Percentiles rank a stretch among this genome's conserved stretches.
phyloP scores from a whole-genome alignment of 768 basidiomycete species.

The Leccinum rimulosum region DNA sequence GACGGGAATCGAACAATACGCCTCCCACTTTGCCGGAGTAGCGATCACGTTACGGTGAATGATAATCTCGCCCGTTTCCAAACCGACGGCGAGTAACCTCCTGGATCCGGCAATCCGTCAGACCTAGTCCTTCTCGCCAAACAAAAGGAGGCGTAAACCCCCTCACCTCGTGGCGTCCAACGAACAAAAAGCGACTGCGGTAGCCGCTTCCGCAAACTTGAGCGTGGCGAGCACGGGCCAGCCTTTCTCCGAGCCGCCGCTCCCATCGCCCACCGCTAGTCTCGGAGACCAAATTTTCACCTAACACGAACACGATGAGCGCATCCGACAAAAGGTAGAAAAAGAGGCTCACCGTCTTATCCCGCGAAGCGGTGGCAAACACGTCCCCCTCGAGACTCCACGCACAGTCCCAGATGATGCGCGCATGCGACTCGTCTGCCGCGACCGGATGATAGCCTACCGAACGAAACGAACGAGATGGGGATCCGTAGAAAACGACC shows the following conservation, averaged over 20 bases:
- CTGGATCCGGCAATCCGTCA: slow-evolving; percentile 25
- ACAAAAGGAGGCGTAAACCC: slow-evolving; percentile 4
- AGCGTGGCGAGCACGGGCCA: slow-evolving; percentile 65
- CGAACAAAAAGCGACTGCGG: slow-evolving; percentile 70
- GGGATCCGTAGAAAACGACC: neutral
- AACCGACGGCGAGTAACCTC: slow-evolving; percentile 73
- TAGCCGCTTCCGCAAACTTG: slow-evolving; percentile 74
- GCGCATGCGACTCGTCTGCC: slow-evolving; percentile 79
- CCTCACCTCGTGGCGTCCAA: slow-evolving; percentile 40
- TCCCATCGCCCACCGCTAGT: slow-evolving; percentile 28
- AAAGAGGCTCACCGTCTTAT: slow-evolving; percentile 71
- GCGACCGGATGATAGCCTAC: slow-evolving; percentile 62
- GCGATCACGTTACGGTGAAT: slow-evolving; percentile 47
- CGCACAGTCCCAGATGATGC: slow-evolving; percentile 95
- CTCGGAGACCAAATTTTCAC: slow-evolving; percentile 76
- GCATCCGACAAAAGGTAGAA: neutral
- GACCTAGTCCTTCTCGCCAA: neutral
- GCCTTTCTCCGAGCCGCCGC: neutral
- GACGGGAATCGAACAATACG: slow-evolving; percentile 43
- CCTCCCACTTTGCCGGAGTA: slow-evolving; percentile 44
- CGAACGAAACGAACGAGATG: neutral
- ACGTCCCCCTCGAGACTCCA: slow-evolving; percentile 76
- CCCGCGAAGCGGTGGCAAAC: slow-evolving; percentile 93
- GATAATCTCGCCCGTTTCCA: slow-evolving; percentile 76
- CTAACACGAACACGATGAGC: slow-evolving; percentile 36